Evolutionary conservation across 352 stramenopile species (phyloP).

Genomic region (Plasmopara halstedii): DNA sequence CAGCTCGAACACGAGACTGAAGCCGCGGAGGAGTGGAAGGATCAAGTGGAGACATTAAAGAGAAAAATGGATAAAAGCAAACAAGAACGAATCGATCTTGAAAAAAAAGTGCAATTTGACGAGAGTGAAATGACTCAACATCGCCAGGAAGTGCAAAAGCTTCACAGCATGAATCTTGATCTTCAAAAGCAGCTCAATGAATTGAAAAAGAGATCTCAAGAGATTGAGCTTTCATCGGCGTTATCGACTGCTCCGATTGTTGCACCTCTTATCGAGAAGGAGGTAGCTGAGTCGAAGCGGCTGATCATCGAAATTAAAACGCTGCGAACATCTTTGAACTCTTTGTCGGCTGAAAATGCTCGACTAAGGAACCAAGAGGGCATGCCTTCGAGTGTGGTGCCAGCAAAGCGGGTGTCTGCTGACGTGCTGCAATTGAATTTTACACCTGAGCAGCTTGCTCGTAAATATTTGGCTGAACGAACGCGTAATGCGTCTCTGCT

Average conservation of each 20-base stretch:
- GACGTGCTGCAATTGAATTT: slow-evolving; percentile 63
- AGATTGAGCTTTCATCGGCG: slow-evolving; percentile 35
- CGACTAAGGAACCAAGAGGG: slow-evolving; percentile 45
- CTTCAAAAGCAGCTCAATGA: slow-evolving; percentile 48
- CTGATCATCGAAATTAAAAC: slow-evolving; percentile 48
- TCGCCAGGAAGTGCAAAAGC: slow-evolving; percentile 43
- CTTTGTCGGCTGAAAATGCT: slow-evolving; percentile 50
- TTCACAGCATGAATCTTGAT: slow-evolving; percentile 38
- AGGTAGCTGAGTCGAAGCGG: slow-evolving; percentile 23
- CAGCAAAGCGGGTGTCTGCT: slow-evolving; percentile 53
- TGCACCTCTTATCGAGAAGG: slow-evolving; percentile 21
- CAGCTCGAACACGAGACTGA: slow-evolving; percentile 39
- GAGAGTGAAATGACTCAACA: slow-evolving; percentile 45
- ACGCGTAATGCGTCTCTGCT: slow-evolving; percentile 71
- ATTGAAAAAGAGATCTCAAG: slow-evolving; percentile 32
- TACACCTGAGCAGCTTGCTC: slow-evolving; percentile 58
- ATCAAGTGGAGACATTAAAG: slow-evolving; percentile 33
- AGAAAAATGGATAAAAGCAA: slow-evolving; percentile 34
- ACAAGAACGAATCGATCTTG: slow-evolving; percentile 26
- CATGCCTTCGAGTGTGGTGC: slow-evolving; percentile 19
- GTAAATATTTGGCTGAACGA: slow-evolving; percentile 84
- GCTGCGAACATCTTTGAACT: slow-evolving; percentile 39
- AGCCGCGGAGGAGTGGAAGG: slow-evolving; percentile 32
- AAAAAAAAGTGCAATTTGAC: slow-evolving; percentile 37
- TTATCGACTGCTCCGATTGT: slow-evolving; percentile 28